Evolutionary conservation across 768 basidiomycete species (phyloP).

Genomic region (Pleurotus ostreatus): DNA sequence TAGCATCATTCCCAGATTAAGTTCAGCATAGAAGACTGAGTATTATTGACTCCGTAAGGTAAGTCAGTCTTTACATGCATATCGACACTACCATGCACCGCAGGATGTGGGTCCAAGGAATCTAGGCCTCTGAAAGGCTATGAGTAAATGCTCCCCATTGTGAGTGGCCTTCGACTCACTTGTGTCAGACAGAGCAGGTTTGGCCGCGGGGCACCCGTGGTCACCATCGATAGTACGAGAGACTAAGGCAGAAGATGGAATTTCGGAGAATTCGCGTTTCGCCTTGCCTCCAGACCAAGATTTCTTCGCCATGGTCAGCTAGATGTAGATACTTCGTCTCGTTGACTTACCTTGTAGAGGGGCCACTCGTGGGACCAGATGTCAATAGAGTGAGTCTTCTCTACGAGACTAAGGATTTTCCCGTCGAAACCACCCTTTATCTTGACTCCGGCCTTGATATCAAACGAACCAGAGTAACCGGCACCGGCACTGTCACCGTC

Average conservation of each 20-base stretch:
- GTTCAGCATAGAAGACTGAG: too few species aligned
- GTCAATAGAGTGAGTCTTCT: neutral
- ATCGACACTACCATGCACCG: too few species aligned
- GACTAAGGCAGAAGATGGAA: neutral
- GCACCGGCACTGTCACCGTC: neutral
- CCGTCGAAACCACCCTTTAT: conserved; percentile 1
- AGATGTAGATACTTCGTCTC: neutral
- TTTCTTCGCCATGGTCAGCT: neutral
- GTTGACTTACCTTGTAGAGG: neutral
- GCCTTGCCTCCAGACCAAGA: neutral
- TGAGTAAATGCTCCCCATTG: too few species aligned
- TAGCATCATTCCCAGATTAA: too few species aligned
- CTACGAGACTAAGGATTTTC: neutral
- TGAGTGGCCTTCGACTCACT: neutral
- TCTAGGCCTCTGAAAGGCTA: too few species aligned
- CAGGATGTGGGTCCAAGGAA: too few species aligned
- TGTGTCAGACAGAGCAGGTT: neutral
- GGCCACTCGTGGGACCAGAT: neutral
- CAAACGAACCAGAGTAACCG: conserved; percentile 1
- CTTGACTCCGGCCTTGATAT: neutral
- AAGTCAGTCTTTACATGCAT: too few species aligned
- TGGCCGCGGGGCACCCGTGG: neutral
- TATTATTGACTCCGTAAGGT: too few species aligned
- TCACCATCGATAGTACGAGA: neutral
- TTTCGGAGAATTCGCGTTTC: neutral